phyloP scores from a whole-genome alignment of 768 basidiomycete genomes.

The Mycena olivaceomarginata region DNA sequence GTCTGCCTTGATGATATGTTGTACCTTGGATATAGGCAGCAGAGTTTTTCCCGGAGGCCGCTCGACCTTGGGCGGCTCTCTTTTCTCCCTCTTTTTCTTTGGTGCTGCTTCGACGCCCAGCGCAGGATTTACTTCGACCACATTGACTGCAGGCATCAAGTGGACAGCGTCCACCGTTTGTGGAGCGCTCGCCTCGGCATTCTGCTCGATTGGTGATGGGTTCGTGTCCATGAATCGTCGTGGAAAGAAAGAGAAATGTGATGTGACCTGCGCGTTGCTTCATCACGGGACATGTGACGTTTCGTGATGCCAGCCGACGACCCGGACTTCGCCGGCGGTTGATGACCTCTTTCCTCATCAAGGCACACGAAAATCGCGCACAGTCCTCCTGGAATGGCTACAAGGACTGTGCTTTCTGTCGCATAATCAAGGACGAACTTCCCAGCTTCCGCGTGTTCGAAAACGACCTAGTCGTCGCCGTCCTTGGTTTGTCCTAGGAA shows the following conservation, averaged over 20 bases:
- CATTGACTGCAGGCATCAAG: background rate
- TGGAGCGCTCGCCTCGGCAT: slow-evolving; percentile 16
- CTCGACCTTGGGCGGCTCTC: slow-evolving; percentile 47
- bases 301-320: background rate
- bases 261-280: slow-evolving; percentile 7
- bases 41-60: slow-evolving; percentile 80
- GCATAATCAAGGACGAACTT: slow-evolving; percentile 71
- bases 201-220: background rate
- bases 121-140: background rate
- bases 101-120: slow-evolving; percentile 26
- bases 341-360: slow-evolving; percentile 88
- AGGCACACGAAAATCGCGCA: slow-evolving; percentile 71
- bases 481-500: slow-evolving; percentile 69
- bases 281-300: slow-evolving; percentile 18
- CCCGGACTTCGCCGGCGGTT: background rate
- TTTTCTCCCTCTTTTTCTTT: slow-evolving; percentile 55
- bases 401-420: slow-evolving; percentile 77
- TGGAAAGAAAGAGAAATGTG: background rate
- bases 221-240: slow-evolving; percentile 28
- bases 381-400: slow-evolving; percentile 64
- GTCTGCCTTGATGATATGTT: slow-evolving; percentile 91
- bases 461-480: slow-evolving; percentile 76
- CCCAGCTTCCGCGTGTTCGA: slow-evolving; percentile 75
- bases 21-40: slow-evolving; percentile 86
- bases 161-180: background rate